A percentile compares a stretch with the other conserved stretches of the same genome.
Conservation (phyloP, 1,284 basidiomycete species). For the Abortiporus biennis region DNA sequence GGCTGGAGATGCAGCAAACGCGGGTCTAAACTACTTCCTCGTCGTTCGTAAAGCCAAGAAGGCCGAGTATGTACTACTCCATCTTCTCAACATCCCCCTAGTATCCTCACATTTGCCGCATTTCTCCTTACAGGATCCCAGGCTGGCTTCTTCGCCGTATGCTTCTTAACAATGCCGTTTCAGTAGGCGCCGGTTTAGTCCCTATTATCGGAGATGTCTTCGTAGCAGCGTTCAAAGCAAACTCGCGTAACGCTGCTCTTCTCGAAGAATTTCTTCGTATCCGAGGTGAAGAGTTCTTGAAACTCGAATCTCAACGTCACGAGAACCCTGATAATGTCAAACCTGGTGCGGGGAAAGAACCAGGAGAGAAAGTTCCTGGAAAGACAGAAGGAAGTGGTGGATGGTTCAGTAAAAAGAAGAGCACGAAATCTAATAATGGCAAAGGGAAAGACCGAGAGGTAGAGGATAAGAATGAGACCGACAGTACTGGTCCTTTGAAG, state of each 20-base stretch:
- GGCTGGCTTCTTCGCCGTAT: constrained; percentile 65
- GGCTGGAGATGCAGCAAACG: constrained; percentile 63
- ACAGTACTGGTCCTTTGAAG: too few relatives aligned
- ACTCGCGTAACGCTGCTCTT: constrained; percentile 79
- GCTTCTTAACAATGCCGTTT: constrained; percentile 77
- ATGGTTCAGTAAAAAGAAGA: constrained; percentile 22
- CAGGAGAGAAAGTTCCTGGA: constrained; percentile 29
- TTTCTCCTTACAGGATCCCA: constrained; percentile 56
- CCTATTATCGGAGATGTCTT: constrained; percentile 78
- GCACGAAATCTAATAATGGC: too few relatives aligned
- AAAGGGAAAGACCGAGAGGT: too few relatives aligned
- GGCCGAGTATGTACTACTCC: constrained; percentile 41
- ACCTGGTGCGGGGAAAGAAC: constrained; percentile 41
- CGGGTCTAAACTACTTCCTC: constrained; percentile 68
- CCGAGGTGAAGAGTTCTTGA: constrained; percentile 59
- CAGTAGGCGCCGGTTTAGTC: constrained; percentile 67
- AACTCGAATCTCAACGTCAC: constrained; percentile 31
- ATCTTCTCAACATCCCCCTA: too few relatives aligned
- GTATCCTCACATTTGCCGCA: neutral
- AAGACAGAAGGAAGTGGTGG: constrained; percentile 12
- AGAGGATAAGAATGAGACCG: too few relatives aligned
- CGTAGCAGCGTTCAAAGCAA: constrained; percentile 79
- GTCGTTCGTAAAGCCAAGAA: constrained; percentile 74
- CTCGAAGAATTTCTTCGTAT: constrained; percentile 69
- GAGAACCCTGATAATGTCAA: constrained; percentile 39